Evolutionary conservation across 2,329 filamentous ascomycete species (phyloP).

Genomic region (Epichloe aotearoae): DNA sequence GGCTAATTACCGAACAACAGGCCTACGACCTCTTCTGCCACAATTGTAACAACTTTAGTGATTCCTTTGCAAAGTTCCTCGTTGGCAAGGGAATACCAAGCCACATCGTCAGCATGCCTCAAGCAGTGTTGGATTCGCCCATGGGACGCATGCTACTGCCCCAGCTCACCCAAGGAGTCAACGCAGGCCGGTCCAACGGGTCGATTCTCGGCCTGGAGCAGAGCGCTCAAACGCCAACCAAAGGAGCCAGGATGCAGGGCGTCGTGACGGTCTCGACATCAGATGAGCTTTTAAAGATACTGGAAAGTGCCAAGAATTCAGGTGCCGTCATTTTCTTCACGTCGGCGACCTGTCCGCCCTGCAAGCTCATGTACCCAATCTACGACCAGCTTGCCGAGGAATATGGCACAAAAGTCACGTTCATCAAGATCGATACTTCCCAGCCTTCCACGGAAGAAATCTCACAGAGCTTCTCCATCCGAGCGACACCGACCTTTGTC

Average conservation of each 20-base stretch:
- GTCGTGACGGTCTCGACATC: slow-evolving; percentile 48
- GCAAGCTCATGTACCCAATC: slow-evolving; percentile 67
- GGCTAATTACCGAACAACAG: slow-evolving; percentile 30
- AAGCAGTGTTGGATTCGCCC: slow-evolving; percentile 72
- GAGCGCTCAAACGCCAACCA: slow-evolving; percentile 15
- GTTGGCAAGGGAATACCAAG: slow-evolving; percentile 78
- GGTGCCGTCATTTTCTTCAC: slow-evolving; percentile 88
- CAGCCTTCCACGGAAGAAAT: slow-evolving; percentile 49
- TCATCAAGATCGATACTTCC: slow-evolving; percentile 76
- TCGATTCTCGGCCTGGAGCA: slow-evolving; percentile 40
- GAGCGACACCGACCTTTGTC: slow-evolving; percentile 77
- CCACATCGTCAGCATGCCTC: slow-evolving; percentile 73
- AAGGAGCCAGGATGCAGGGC: slow-evolving; percentile 6
- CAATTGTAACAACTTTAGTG: slow-evolving; percentile 97
- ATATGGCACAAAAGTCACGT: slow-evolving; percentile 48
- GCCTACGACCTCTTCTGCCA: slow-evolving; percentile 82
- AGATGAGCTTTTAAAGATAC: slow-evolving; percentile 17
- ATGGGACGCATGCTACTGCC: slow-evolving; percentile 81
- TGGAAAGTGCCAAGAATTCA: slow-evolving; percentile 47
- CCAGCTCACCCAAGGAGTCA: slow-evolving; percentile 42
- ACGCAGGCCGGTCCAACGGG: slow-evolving; percentile 35
- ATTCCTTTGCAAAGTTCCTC: slow-evolving; percentile 82
- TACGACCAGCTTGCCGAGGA: slow-evolving; percentile 72
- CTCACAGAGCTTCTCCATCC: slow-evolving; percentile 51
- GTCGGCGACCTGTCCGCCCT: slow-evolving; percentile 72